Base-by-base conservation (phyloP, 139 green algal species). In the Ettlia oleoabundans region DNA sequence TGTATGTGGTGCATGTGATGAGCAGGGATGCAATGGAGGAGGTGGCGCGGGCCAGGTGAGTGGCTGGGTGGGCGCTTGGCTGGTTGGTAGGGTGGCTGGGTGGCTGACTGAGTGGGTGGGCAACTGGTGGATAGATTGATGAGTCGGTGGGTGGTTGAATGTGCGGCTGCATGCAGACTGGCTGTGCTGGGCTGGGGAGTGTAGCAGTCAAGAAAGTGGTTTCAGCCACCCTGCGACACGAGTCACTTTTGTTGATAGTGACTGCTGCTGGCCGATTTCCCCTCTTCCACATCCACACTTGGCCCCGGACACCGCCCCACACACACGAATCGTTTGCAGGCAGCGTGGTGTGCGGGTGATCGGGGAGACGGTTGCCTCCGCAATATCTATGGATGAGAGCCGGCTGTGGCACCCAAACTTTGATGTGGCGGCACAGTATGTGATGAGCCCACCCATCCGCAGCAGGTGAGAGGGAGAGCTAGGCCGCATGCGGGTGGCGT, bases 1-100 rank as follows among this genome's bases (percentile, higher is more conserved):
- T 99, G 70, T 99, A 99, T 71, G 93, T 99, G 78, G 96, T 99
- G 52, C 96, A 99, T 67, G 96, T 99, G 15, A 99, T 98, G 94
- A 95, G 91, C 87, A 88, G 83, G 0, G 95, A 95, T 32, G 96
- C 96, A 0, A 70, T 93, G 69, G 87, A 96, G 19, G 93, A 98
- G 88, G 90, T 93, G 8, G 84, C 43, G 37, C 51, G 53, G 7
- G 87, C 77, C 8, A 43, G 63, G 64, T 61, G 42, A 28, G 78
- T 1, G 7, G 32, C 5, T 30, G 37, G 35, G 3, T 24, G 41
- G 58, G 10, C 7, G 26, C 24, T 7, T 32, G 58, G 22, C 7
- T 67, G 58, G 24, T 67, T 21, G 58, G 58, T 32, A 37, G 58
- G 7, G 21, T 67, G 58, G 10, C 18, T 67, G 58, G 26, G 58